Evolutionary conservation across 768 basidiomycete species (phyloP).

Genomic region (Rhodocollybia butyracea): DNA sequence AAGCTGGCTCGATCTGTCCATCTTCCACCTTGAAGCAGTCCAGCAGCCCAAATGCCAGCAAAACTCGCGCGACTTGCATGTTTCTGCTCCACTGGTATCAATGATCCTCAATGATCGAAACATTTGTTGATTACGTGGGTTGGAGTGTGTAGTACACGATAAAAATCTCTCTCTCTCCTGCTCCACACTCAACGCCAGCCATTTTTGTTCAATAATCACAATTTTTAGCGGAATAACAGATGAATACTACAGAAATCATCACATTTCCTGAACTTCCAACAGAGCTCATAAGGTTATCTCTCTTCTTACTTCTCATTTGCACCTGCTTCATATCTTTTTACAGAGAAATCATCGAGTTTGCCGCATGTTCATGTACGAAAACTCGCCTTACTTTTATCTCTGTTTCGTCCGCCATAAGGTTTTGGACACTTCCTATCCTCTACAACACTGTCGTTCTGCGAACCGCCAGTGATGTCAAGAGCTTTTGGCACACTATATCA

Average conservation of each 20-base stretch:
- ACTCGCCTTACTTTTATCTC: conserved; percentile 30
- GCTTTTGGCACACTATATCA: conserved; percentile 25
- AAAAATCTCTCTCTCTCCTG: too few relatives aligned
- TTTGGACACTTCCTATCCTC: conserved; percentile 30
- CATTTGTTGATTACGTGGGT: too few relatives aligned
- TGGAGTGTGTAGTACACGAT: too few relatives aligned
- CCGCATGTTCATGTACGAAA: conserved; percentile 21
- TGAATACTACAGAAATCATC: conserved; percentile 32
- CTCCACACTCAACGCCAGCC: too few relatives aligned
- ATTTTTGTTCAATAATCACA: too few relatives aligned
- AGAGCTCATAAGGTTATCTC: conserved; percentile 26
- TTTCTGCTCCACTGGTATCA: too few relatives aligned
- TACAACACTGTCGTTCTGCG: conserved; percentile 35
- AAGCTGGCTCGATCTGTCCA: too few relatives aligned
- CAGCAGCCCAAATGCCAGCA: too few relatives aligned
- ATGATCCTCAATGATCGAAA: too few relatives aligned
- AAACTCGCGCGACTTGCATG: too few relatives aligned
- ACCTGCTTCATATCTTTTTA: background rate
- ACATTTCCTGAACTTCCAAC: conserved; percentile 20
- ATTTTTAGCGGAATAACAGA: too few relatives aligned
- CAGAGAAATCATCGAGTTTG: conserved; percentile 30
- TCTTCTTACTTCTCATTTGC: background rate
- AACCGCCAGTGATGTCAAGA: conserved; percentile 23
- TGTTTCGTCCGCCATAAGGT: conserved; percentile 29
- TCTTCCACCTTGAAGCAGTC: too few relatives aligned